phyloP scores from a whole-genome alignment of 2,329 filamentous ascomycete species.

The Emmonsia crescens region DNA sequence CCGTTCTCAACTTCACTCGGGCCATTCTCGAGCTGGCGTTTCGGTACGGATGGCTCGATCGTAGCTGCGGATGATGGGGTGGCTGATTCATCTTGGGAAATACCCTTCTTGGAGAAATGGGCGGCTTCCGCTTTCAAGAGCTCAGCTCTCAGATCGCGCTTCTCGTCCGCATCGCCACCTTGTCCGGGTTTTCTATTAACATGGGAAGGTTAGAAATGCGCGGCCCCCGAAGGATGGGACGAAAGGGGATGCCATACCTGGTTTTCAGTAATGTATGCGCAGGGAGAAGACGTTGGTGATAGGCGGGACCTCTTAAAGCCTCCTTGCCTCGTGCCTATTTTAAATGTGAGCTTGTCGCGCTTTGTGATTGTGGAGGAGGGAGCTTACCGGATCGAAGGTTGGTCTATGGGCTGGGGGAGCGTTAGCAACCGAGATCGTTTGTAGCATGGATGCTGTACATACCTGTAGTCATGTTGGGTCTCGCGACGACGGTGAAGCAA shows the following conservation, averaged over 20 bases:
- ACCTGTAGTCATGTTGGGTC: constrained; percentile 34
- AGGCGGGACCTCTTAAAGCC: constrained; percentile 81
- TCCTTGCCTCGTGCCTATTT: constrained; percentile 84
- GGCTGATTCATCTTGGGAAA: constrained; percentile 31
- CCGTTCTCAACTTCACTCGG: constrained; percentile 28
- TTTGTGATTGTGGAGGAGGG: not conserved
- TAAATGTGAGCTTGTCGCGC: constrained; percentile 20
- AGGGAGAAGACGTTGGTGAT: constrained; percentile 89
- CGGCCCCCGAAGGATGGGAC: not conserved
- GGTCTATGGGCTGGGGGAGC: constrained; percentile 57
- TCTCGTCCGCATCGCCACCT: constrained; percentile 64
- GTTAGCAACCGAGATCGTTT: constrained; percentile 8
- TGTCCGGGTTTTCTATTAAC: constrained; percentile 63
- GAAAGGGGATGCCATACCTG: constrained; percentile 40
- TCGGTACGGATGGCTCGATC: constrained; percentile 39
- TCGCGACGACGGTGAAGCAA: not conserved
- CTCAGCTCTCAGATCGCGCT: constrained; percentile 78
- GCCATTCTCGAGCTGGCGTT: constrained; percentile 53
- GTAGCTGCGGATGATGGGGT: constrained; percentile 16
- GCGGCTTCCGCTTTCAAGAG: constrained; percentile 78
- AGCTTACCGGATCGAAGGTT: constrained; percentile 79
- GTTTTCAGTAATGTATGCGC: constrained; percentile 90
- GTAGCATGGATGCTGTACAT: constrained; percentile 8
- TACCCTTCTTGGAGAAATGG: constrained; percentile 74
- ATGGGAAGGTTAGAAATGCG: constrained; percentile 7